These are phyloP conservation scores for Ascochyta clinopodiicola DNA, from an alignment of 2,329 filamentous ascomycete species.

Conservation along the genomic window DNA sequence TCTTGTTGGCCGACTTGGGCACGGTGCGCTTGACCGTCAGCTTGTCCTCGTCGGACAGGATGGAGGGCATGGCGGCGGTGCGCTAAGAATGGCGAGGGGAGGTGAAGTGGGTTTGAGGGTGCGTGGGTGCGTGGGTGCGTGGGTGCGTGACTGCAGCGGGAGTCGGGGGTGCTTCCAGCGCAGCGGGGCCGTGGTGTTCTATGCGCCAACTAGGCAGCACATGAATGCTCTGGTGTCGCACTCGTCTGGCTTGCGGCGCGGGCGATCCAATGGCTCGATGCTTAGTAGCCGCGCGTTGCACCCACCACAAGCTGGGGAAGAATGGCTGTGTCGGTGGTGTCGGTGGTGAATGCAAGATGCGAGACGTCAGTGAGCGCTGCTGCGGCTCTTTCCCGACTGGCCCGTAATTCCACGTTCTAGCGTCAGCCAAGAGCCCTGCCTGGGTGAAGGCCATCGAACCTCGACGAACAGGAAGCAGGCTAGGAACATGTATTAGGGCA, in stretches of 20 bases:
- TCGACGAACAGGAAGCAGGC: neutral
- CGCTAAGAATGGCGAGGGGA: constrained; percentile 21
- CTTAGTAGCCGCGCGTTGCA: constrained; percentile 22
- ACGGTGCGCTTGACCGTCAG: constrained; percentile 94
- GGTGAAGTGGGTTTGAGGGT: neutral
- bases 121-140: too few relatives aligned
- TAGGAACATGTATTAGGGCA: neutral
- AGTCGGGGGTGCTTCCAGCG: constrained; percentile 29
- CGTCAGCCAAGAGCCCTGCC: constrained; percentile 10
- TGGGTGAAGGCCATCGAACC: neutral
- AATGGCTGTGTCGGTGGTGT: constrained; percentile 22
- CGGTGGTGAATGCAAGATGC: constrained; percentile 20
- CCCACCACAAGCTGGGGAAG: constrained; percentile 26
- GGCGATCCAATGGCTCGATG: constrained; percentile 8
- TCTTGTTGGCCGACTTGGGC: constrained; percentile 95
- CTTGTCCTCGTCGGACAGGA: constrained; percentile 92
- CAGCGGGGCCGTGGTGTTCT: constrained; percentile 34
- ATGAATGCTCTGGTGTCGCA: constrained; percentile 30
- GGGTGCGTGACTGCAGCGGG: neutral
- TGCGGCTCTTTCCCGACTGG: constrained; percentile 33
- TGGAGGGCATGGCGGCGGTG: constrained; percentile 58
- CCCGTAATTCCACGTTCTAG: constrained; percentile 6
- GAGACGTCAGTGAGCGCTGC: constrained; percentile 33
- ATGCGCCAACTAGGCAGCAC: constrained; percentile 37
- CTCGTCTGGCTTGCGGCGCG: constrained; percentile 12